A percentile compares a stretch with the other conserved stretches of the same genome.
Conservation (phyloP, 2,329 filamentous ascomycete genomes). For the Aureobasidium lini region DNA sequence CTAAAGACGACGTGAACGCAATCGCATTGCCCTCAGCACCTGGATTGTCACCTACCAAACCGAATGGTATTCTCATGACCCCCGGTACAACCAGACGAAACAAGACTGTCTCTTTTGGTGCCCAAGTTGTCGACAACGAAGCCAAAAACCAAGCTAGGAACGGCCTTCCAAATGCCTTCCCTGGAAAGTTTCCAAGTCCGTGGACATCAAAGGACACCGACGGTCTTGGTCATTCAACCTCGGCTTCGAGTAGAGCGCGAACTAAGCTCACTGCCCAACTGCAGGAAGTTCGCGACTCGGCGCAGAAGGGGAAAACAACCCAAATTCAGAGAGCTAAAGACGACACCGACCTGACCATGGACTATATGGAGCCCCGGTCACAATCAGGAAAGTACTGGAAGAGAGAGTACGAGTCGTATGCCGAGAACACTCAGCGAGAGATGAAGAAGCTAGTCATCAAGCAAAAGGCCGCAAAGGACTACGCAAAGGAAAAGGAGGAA, state of each 20-base stretch:
- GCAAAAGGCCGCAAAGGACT: slow-evolving; percentile 71
- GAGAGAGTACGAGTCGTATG: slow-evolving; percentile 65
- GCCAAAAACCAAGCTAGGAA: slow-evolving; percentile 38
- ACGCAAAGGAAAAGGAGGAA: slow-evolving; percentile 67
- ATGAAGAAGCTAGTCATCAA: slow-evolving; percentile 73
- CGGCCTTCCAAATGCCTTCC: slow-evolving; percentile 40
- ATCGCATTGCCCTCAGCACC: neutral
- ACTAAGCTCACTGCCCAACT: slow-evolving; percentile 39
- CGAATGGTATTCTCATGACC: slow-evolving; percentile 54
- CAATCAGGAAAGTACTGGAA: slow-evolving; percentile 77
- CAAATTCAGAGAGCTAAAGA: slow-evolving; percentile 30
- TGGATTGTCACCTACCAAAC: slow-evolving; percentile 37
- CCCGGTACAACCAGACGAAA: slow-evolving; percentile 49
- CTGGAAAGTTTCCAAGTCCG: slow-evolving; percentile 45
- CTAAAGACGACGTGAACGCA: neutral
- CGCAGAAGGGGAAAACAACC: slow-evolving; percentile 22
- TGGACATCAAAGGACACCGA: slow-evolving; percentile 37
- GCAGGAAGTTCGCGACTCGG: slow-evolving; percentile 37
- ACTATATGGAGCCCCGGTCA: slow-evolving; percentile 66
- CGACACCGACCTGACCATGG: slow-evolving; percentile 58
- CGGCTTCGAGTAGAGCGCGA: neutral
- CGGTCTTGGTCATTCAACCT: slow-evolving; percentile 13
- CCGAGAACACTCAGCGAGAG: slow-evolving; percentile 62
- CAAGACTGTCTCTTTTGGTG: slow-evolving; percentile 56
- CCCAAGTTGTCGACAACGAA: slow-evolving; percentile 50